These are phyloP conservation scores for Quercus lobata DNA, from an alignment of 331 rosid species.

Conservation along the genomic window DNA sequence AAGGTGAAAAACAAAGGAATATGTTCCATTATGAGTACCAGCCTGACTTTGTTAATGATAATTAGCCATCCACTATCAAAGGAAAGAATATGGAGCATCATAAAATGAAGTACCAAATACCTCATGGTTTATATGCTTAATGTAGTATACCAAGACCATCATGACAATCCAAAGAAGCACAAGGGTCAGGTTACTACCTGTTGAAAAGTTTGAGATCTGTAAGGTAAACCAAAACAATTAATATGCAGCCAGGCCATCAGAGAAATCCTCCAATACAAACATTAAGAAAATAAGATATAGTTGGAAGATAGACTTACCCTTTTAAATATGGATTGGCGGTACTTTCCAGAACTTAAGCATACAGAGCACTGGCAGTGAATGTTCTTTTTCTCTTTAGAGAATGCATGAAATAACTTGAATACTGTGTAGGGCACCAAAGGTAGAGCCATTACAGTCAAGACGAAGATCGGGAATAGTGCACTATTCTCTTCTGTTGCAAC, in stretches of 20 bases:
- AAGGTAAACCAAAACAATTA: too few relatives aligned
- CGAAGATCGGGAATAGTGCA: slow-evolving; percentile 86
- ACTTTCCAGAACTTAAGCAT: slow-evolving; percentile 80
- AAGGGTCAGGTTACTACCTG: slow-evolving; percentile 69
- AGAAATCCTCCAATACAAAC: too few relatives aligned
- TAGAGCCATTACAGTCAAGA: slow-evolving; percentile 91
- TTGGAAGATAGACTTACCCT: slow-evolving; percentile 45
- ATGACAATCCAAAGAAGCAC: slow-evolving; percentile 84
- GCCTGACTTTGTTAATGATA: background rate
- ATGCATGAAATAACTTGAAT: slow-evolving; percentile 61
- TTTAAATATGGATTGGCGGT: slow-evolving; percentile 77
- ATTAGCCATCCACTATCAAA: too few relatives aligned
- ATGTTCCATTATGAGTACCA: background rate
- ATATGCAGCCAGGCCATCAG: too few relatives aligned
- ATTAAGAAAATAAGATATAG: slow-evolving; percentile 17
- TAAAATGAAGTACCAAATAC: slow-evolving; percentile 29
- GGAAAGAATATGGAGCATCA: too few relatives aligned
- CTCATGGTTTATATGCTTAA: slow-evolving; percentile 78
- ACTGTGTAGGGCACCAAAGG: slow-evolving; percentile 92
- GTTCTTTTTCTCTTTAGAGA: slow-evolving; percentile 75
- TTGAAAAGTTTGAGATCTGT: slow-evolving; percentile 88
- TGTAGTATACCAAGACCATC: slow-evolving; percentile 83
- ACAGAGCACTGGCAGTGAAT: slow-evolving; percentile 92
- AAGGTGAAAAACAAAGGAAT: slow-evolving; percentile 8
- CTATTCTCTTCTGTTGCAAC: slow-evolving; percentile 89